Conservation (phyloP, 1,284 basidiomycete species). For the Boletus mariae region DNA sequence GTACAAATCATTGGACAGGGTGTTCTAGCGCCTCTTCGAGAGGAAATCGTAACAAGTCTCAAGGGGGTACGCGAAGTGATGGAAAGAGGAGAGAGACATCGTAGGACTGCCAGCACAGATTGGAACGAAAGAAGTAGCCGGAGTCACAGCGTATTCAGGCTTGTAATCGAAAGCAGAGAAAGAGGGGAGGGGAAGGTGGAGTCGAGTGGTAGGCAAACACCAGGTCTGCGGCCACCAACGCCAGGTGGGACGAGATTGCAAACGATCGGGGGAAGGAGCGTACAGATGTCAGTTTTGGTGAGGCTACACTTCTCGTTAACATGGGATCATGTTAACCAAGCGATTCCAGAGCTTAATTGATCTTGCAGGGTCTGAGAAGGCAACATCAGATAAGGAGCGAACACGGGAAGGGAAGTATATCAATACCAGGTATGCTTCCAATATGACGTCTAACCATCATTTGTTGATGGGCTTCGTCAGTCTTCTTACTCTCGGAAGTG, state of each 20-base stretch:
- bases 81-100: conserved; percentile 79
- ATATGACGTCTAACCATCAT: not conserved
- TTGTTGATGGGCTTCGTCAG: conserved; percentile 36
- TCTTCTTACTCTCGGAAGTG: conserved; percentile 84
- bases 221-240: conserved; percentile 58
- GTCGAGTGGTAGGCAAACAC: conserved; percentile 50
- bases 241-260: conserved; percentile 65
- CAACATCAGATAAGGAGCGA: conserved; percentile 89
- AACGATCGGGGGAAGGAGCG: conserved; percentile 67
- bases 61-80: conserved; percentile 85
- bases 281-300: conserved; percentile 79
- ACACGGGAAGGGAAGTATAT: conserved; percentile 93
- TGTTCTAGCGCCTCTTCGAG: conserved; percentile 70
- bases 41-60: conserved; percentile 89
- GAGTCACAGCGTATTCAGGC: conserved; percentile 89
- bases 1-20: conserved; percentile 70
- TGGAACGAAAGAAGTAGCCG: conserved; percentile 95
- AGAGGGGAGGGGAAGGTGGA: conserved; percentile 46
- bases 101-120: conserved; percentile 92
- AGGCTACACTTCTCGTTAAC: conserved; percentile 17
- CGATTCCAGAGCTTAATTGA: conserved; percentile 76
- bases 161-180: conserved; percentile 82
- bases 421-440: conserved; percentile 66
- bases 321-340: conserved; percentile 20
- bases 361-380: conserved; percentile 95